These are phyloP conservation scores for Penicillium alfredii DNA, from an alignment of 495 filamentous ascomycete genomes.

Conservation along the genomic window DNA sequence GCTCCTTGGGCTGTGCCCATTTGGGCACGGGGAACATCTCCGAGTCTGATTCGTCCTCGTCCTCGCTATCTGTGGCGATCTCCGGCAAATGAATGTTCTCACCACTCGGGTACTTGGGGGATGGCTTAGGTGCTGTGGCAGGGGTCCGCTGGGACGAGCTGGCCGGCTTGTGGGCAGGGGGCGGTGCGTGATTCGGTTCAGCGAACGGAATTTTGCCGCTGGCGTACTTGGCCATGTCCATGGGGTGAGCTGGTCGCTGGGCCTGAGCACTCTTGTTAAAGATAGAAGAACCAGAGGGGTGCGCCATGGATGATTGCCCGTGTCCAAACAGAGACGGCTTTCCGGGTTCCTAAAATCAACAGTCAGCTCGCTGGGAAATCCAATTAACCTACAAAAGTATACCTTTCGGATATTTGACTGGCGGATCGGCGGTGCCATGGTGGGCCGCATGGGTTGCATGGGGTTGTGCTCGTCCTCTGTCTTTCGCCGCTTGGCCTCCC, in stretches of 20 bases:
- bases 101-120: constrained; percentile 72
- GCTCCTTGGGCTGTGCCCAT: constrained; percentile 81
- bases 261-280: constrained; percentile 41
- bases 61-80: constrained; percentile 81
- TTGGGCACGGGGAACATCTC: constrained; percentile 56
- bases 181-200: constrained; percentile 50
- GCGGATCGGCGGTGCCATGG: constrained; percentile 77
- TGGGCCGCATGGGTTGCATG: constrained; percentile 40
- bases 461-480: constrained; percentile 53
- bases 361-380: constrained; percentile 1
- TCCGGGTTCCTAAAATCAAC: constrained; percentile 47
- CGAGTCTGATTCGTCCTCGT: constrained; percentile 61
- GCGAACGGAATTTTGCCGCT: constrained; percentile 90
- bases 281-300: constrained; percentile 35
- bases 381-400: constrained; percentile 15
- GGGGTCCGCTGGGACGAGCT: constrained; percentile 37
- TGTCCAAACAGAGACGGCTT: constrained; percentile 59
- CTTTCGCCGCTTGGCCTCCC: constrained; percentile 51
- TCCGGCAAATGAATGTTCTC: constrained; percentile 83
- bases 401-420: constrained; percentile 77
- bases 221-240: constrained; percentile 75
- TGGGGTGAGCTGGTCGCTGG: constrained; percentile 56
- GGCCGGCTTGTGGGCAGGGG: constrained; percentile 51
- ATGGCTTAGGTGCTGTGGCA: constrained; percentile 55
- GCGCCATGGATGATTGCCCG: constrained; percentile 47